Base-by-base conservation (phyloP, 768 basidiomycete genomes). In the Pleurotus cornucopiae region DNA sequence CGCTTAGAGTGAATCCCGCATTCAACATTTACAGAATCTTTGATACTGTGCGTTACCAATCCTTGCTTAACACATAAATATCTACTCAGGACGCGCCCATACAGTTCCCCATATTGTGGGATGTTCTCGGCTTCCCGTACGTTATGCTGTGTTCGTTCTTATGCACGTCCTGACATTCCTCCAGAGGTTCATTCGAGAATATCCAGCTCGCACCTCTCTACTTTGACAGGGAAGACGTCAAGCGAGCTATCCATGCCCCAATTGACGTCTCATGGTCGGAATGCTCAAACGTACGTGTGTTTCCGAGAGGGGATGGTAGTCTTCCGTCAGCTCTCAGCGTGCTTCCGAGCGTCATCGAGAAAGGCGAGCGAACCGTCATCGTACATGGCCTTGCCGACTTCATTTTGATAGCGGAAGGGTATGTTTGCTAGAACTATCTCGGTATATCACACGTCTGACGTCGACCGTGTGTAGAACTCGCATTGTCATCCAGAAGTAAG, bases 111-210 rank as follows among this genome's bases (percentile, higher is more conserved):
- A 75, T 86, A 41, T 71, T 86, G 11, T 90, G 86, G 88, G 88
- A 90, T 58, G 87, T 89, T 4, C 83, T 90, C 26, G 88, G 88
- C n/a, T 89, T 86, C 77, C 88, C 88, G 83, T 87, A 62, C 34
- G 82, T 66, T 1, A 7, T 30, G 48, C 37, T 16, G 46, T 57
- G 4, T 30, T 49, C 37, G 9, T 44, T 16, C 2, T 23, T 13
- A 4, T 14, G 46, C 46, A 14, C 44, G 23, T 54, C 20, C 44
- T 5, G 5, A 30, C 39, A 38, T 20, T 23, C 39, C 26, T 60
- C 21, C 62, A 85, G 83, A 2, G 84, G 83, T 6, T 79, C 83
- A 0, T 85, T 82, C 68, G 60, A 64, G 2, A 73, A 88, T 26
- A 62, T 63, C 4, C 87, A 88, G 61, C 53, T 72, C 3, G 64